Evolutionary conservation across 176 grass and related monocot species (phyloP).

Genomic region (Saccharum officinarum): DNA sequence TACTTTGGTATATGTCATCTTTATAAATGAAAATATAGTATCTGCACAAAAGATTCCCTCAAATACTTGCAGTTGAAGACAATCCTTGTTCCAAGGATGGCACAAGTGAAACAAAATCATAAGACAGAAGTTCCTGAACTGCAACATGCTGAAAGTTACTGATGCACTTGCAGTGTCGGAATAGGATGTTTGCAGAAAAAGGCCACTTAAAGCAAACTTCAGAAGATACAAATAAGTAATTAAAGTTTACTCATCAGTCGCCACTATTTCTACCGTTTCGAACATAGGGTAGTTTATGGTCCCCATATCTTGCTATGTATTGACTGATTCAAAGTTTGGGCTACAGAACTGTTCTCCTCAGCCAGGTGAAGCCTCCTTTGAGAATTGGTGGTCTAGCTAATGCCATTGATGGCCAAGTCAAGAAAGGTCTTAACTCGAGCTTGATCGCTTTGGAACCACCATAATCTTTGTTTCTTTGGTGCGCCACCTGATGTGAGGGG

Average conservation of each 20-base stretch:
- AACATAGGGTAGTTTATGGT: background rate
- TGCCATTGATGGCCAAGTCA: no score
- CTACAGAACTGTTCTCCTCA: background rate
- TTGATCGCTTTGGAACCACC: no score
- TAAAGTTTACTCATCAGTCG: background rate
- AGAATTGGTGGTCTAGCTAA: background rate
- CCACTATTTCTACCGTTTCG: background rate
- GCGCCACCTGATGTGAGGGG: no score
- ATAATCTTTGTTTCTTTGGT: no score
- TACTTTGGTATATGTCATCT: background rate
- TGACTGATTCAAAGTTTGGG: no score
- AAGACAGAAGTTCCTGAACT: background rate
- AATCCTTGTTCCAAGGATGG: background rate
- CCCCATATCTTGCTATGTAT: background rate
- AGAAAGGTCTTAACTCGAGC: no score
- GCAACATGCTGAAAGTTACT: background rate
- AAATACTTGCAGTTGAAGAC: background rate
- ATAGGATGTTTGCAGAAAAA: background rate
- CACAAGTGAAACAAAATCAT: background rate
- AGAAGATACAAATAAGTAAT: background rate
- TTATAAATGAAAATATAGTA: slow-evolving; percentile 12
- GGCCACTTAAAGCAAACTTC: background rate
- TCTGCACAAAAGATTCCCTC: background rate
- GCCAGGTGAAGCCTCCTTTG: background rate
- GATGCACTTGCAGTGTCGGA: background rate